Evolutionary conservation across 2,329 filamentous ascomycete species (phyloP), one percentile per base, ranked within the genome.

Genomic region (Fusarium sp.): DNA sequence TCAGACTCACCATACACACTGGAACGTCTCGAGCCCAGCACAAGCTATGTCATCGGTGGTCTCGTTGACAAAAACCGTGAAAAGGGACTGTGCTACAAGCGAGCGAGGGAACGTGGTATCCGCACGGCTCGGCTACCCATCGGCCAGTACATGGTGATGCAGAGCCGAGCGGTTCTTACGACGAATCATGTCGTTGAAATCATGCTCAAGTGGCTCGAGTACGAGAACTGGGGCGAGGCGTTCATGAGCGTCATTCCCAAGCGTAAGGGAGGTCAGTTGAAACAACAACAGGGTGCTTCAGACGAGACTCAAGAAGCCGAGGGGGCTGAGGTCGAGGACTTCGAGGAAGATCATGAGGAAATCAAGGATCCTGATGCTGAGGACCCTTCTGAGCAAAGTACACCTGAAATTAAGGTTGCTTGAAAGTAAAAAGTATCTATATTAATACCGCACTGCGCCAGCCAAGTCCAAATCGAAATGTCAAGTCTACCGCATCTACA

Each of bases 141-240:
- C 73, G 93, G 94, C n/a, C 90, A 98, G 67, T 98, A 93, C 78
- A 91, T 99, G 84, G 87, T 93, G 68, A 97, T 99, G 92, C 87
- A 90, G 57, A 94, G 91, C 73, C 88, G 96, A 33, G 89, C 91
- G 72, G 92, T 99, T 6, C 82, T 99, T 59, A 91, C 95, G 5
- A 97, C 95, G 9, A 99, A 98, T 76, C 96, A 99, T 76, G 96
- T 99, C 2, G 88, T 96, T 46, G 95, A 98, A 80, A 98, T 99
- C 67, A 97, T 99, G 93, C 82, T 97, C 45, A 90, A 89, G 70
- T 99, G 94, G 94, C 80, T 99, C 56, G 93, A 97, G 79, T 88
- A 88, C 49, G 92, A 92, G 3, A 92, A 98, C 77, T 99, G 96
- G 96, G 94, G 91, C 2, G 84, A 92, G 75, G 94, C 96, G 0